These are phyloP conservation scores for Boletus vinaceobasis DNA, from an alignment of 768 basidiomycete genomes.

Conservation along the genomic window DNA sequence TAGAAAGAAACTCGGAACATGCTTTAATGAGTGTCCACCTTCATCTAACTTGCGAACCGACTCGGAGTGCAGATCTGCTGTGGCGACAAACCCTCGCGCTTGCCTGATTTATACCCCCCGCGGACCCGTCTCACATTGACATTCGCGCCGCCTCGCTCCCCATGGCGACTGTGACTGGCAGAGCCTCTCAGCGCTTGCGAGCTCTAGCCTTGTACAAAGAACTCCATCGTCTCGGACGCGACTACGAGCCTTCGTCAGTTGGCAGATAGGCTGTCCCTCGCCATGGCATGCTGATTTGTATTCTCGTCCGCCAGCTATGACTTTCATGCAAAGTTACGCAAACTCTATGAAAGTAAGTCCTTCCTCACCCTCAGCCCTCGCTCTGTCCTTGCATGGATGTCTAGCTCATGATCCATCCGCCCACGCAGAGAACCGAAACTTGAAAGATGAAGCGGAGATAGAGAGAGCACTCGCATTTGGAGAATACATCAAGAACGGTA, in stretches of 20 bases:
- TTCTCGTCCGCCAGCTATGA: slow-evolving; percentile 53
- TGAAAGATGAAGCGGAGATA: slow-evolving; percentile 68
- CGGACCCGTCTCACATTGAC: not conserved
- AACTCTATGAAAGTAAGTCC: slow-evolving; percentile 67
- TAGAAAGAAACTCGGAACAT: not conserved
- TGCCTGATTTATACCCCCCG: not conserved
- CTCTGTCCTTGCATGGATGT: no score
- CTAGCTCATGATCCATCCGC: not conserved
- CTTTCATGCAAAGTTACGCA: slow-evolving; percentile 69
- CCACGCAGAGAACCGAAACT: slow-evolving; percentile 56
- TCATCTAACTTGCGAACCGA: not conserved
- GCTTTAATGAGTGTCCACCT: no score
- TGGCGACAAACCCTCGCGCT: no score
- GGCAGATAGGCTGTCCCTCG: slow-evolving; percentile 3
- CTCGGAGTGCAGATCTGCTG: not conserved
- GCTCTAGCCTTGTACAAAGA: slow-evolving; percentile 79
- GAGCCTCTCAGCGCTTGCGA: slow-evolving; percentile 50
- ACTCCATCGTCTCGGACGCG: slow-evolving; percentile 72
- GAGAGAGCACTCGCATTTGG: slow-evolving; percentile 71
- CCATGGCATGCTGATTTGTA: slow-evolving; percentile 8
- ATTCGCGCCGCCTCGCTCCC: not conserved
- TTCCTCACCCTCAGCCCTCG: not conserved
- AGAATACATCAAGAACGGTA: slow-evolving; percentile 86
- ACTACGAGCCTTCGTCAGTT: slow-evolving; percentile 80
- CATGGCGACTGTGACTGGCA: slow-evolving; percentile 46